Conservation (phyloP, 228 moss, liverwort and hornwort species). For the Sphagnum magellanicum region DNA sequence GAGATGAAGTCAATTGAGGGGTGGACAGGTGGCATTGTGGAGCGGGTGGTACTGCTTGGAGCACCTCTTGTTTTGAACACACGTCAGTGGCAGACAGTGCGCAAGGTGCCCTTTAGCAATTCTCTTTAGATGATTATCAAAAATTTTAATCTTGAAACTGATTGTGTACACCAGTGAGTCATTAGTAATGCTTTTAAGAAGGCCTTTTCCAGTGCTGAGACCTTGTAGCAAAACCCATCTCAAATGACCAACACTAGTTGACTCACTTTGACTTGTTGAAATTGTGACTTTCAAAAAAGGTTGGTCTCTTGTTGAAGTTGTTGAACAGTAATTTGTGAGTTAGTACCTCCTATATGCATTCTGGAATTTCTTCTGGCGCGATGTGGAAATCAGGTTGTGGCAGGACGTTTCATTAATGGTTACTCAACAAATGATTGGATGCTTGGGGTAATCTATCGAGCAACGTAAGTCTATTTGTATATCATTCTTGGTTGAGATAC, state of each 20-base stretch:
- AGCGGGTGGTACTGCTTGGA: constrained; percentile 87
- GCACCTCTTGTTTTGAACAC: constrained; percentile 73
- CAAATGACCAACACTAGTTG: too few species aligned
- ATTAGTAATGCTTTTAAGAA: too few species aligned
- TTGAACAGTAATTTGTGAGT: not conserved
- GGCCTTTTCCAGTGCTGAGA: too few species aligned
- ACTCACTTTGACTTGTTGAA: too few species aligned
- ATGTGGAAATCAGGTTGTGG: constrained; percentile 56
- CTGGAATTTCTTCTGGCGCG: not conserved
- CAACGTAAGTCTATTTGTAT: constrained; percentile 45
- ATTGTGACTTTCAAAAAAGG: not conserved
- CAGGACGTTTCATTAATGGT: constrained; percentile 85
- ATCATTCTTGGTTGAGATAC: too few species aligned
- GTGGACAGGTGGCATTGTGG: constrained; percentile 81
- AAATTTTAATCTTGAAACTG: too few species aligned
- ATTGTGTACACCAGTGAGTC: too few species aligned
- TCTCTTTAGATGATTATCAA: too few species aligned
- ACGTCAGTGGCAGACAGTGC: constrained; percentile 63
- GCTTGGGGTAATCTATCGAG: constrained; percentile 81
- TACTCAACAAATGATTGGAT: constrained; percentile 96
- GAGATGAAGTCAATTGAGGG: not conserved
- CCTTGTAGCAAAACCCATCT: too few species aligned
- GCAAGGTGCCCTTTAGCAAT: constrained; percentile 42
- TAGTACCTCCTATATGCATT: not conserved
- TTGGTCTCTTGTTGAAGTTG: not conserved